These are phyloP conservation scores for Fusarium sp. DNA, from an alignment of 2,329 filamentous ascomycete species.

Conservation along the genomic window DNA sequence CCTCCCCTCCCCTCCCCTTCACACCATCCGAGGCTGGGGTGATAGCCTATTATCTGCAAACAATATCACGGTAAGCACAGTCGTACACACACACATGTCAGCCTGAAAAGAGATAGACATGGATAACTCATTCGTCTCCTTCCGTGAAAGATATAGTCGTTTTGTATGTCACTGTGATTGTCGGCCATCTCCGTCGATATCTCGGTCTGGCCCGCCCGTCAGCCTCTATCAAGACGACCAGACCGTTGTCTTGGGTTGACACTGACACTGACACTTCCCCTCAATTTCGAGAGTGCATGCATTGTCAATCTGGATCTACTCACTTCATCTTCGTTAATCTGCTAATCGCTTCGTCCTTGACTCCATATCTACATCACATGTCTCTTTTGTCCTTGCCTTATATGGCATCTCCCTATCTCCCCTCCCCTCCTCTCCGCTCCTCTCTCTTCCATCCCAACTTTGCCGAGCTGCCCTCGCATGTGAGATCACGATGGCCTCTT, in stretches of 20 bases:
- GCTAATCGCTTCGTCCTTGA: neutral
- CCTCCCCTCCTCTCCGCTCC: no score
- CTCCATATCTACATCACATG: neutral
- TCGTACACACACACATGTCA: neutral
- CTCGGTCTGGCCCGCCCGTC: slow-evolving; percentile 22
- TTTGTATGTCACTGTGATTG: neutral
- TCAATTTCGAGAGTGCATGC: neutral
- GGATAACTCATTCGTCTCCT: slow-evolving; percentile 10
- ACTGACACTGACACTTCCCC: neutral
- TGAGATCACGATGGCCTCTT: neutral
- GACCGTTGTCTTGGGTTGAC: neutral
- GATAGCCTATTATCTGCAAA: neutral
- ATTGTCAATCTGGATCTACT: neutral
- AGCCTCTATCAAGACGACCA: neutral
- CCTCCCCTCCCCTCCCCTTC: neutral
- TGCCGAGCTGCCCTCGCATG: neutral
- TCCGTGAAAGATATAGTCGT: slow-evolving; percentile 15
- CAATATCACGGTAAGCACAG: neutral
- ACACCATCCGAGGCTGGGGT: slow-evolving; percentile 6
- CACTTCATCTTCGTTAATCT: neutral
- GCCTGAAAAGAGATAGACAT: neutral
- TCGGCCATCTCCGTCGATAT: slow-evolving; percentile 25
- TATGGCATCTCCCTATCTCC: neutral
- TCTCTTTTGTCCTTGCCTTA: neutral
- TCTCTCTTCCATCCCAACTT: neutral